A percentile compares a stretch with the other conserved stretches of the same genome.
phyloP scores from a whole-genome alignment of 2,329 filamentous ascomycete species.

The Remersonia thermophila region DNA sequence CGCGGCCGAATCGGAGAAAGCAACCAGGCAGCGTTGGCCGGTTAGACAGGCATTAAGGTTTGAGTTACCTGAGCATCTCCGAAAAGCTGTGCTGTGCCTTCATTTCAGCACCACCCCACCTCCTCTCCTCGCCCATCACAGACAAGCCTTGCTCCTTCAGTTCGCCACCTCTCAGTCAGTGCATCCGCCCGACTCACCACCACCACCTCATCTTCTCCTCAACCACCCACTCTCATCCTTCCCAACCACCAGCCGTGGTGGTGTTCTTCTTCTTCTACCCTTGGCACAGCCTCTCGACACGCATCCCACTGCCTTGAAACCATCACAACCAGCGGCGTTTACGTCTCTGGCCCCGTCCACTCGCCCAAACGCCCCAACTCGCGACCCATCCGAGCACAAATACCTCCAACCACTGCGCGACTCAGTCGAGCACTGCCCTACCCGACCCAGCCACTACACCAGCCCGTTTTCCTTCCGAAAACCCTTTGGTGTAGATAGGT shows the following conservation, averaged over 20 bases:
- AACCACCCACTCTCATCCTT: neutral
- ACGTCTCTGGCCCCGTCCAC: slow-evolving; percentile 9
- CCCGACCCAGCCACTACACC: slow-evolving; percentile 52
- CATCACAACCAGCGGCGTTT: slow-evolving; percentile 11
- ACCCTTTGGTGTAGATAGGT: slow-evolving; percentile 71
- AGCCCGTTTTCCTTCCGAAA: slow-evolving; percentile 87
- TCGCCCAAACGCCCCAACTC: slow-evolving; percentile 10
- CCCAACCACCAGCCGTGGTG: too few species aligned
- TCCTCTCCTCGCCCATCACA: slow-evolving; percentile 4
- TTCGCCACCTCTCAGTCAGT: slow-evolving; percentile 3
- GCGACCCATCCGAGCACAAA: slow-evolving; percentile 13
- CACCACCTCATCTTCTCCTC: slow-evolving; percentile 4
- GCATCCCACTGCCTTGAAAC: slow-evolving; percentile 2
- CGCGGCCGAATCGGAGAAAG: neutral
- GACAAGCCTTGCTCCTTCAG: slow-evolving; percentile 1
- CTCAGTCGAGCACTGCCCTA: slow-evolving; percentile 15
- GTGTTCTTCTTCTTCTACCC: too few species aligned
- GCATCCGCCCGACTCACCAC: slow-evolving; percentile 7
- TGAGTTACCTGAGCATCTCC: slow-evolving; percentile 16
- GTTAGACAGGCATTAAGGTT: slow-evolving; percentile 17
- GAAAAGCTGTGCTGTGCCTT: slow-evolving; percentile 13
- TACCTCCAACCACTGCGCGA: slow-evolving; percentile 12
- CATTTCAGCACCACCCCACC: slow-evolving; percentile 5
- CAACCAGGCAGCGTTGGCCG: slow-evolving; percentile 11
- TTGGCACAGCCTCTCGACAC: slow-evolving; percentile 1